Evolutionary conservation across 2,329 filamentous ascomycete genomes (phyloP).

Genomic region (Arthrocladium fulminans): DNA sequence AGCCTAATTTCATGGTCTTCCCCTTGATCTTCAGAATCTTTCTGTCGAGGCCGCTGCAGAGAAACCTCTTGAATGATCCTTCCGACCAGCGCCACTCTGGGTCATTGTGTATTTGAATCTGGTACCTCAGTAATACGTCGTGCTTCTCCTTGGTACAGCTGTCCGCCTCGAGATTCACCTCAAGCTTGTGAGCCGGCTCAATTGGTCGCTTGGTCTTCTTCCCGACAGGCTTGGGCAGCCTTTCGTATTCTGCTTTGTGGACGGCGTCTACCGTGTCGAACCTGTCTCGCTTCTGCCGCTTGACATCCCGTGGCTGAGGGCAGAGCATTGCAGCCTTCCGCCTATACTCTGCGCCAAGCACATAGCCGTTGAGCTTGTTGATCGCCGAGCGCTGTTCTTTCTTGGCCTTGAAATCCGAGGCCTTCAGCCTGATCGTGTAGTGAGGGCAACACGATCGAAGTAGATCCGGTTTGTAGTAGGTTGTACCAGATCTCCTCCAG

Average conservation of each 20-base stretch:
- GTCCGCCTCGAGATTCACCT: slow-evolving; percentile 41
- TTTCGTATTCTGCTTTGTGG: slow-evolving; percentile 37
- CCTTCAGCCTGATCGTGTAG: slow-evolving; percentile 47
- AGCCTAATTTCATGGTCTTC: slow-evolving; percentile 37
- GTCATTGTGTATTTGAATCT: slow-evolving; percentile 39
- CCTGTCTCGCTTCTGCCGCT: slow-evolving; percentile 31
- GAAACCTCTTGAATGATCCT: slow-evolving; percentile 38
- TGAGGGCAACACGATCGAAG: slow-evolving; percentile 81
- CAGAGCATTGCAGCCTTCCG: slow-evolving; percentile 37
- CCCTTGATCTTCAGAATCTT: slow-evolving; percentile 29
- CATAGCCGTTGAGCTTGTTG: slow-evolving; percentile 41
- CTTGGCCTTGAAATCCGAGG: slow-evolving; percentile 34
- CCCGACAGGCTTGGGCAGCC: slow-evolving; percentile 36
- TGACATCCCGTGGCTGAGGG: slow-evolving; percentile 32
- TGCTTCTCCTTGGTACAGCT: slow-evolving; percentile 41
- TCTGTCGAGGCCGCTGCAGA: slow-evolving; percentile 39
- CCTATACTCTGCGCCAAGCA: slow-evolving; percentile 41
- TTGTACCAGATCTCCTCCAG: slow-evolving; percentile 42
- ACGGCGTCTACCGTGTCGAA: slow-evolving; percentile 37
- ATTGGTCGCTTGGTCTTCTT: slow-evolving; percentile 36
- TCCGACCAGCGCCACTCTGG: slow-evolving; percentile 35
- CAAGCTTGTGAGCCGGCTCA: slow-evolving; percentile 42
- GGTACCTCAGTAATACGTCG: slow-evolving; percentile 40
- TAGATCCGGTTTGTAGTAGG: slow-evolving; percentile 49
- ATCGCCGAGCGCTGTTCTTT: slow-evolving; percentile 40